Base-by-base conservation (phyloP, 805 yeast species). In the Cyberlindnera subsufficiens region DNA sequence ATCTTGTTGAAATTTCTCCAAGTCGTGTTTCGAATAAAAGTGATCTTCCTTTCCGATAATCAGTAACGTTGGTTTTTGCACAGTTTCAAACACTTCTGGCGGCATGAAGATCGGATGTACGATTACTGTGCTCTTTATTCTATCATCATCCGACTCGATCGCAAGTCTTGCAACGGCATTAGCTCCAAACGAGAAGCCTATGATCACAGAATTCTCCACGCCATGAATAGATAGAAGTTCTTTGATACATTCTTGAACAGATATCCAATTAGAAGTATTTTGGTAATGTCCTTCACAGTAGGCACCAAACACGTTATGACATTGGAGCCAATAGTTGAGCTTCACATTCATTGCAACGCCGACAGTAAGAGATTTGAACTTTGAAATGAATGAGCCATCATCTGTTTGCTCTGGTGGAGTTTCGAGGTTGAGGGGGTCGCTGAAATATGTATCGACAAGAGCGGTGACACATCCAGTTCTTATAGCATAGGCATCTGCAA, bases 401-500 rank as follows among this genome's bases (percentile, higher is more conserved):
- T 37, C 32, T 13, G 31, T 3, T 10, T 34, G 35, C 3, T 34
- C 37, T 6, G 40, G 17, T 4, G 45, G 45, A 2, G 38, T 4
- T 27, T 46, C 52, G 3, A 42, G 25, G 27, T 37, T n/a, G 30
- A 55, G 42, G 5, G 55, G 46, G 37, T 55, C 58, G 30, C 45
- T 37, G 30, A 48, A 51, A 43, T 55, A 55, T 3, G 53, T 31
- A 32, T 55, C 60, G 11, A 55, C 20, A 11, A 55, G 30, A 2
- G 58, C 57, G 32, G 53, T 51, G 16, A 55, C 60, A 45, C 60
- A 55, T 1, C 60, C 60, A 5, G 60, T 50, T 30, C 60, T 47
- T 4, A 55, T 50, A 0, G 60, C 50, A 35, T 55, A 55, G 0
- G 58, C 60, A 42, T 55, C 60, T 1, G 60, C 58, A 2, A 55